A percentile compares a stretch with the other conserved stretches of the same genome.
Evolutionary conservation across 73 alveolate species (phyloP).

Genomic region (Tetrahymena malaccensis): DNA sequence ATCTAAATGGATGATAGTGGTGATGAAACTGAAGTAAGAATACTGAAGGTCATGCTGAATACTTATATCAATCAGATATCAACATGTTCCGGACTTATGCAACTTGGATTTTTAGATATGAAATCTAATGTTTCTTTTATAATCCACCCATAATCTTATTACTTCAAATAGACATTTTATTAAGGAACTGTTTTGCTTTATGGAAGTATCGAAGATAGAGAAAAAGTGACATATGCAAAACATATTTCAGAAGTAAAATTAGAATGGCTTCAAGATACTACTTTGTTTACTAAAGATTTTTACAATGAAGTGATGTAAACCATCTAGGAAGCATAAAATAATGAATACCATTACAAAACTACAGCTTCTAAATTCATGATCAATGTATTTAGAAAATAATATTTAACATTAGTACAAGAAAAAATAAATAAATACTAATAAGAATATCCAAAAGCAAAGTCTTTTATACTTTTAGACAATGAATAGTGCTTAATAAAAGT

Average conservation of each 20-base stretch:
- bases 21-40: neutral
- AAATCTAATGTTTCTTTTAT: neutral
- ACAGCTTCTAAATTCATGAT: neutral
- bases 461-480: neutral
- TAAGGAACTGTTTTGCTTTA: neutral
- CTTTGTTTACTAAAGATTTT: neutral
- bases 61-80: neutral
- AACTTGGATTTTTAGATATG: neutral
- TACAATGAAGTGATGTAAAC: neutral
- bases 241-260: neutral
- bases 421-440: too few species aligned
- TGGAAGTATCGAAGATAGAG: neutral
- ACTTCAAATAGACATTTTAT: neutral
- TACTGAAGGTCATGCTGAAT: neutral
- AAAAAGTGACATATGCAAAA: neutral
- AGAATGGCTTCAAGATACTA: neutral
- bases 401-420: neutral
- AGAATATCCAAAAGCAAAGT: neutral
- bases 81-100: neutral
- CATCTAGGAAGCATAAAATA: neutral
- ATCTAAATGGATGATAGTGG: neutral
- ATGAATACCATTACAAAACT: neutral
- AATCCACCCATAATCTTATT: neutral
- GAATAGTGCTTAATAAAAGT: neutral
- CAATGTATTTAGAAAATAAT: neutral